Percentiles rank a stretch among this genome's conserved stretches.
phyloP scores from a whole-genome alignment of 2,329 filamentous ascomycete species.

The Cyanodermella asteris region DNA sequence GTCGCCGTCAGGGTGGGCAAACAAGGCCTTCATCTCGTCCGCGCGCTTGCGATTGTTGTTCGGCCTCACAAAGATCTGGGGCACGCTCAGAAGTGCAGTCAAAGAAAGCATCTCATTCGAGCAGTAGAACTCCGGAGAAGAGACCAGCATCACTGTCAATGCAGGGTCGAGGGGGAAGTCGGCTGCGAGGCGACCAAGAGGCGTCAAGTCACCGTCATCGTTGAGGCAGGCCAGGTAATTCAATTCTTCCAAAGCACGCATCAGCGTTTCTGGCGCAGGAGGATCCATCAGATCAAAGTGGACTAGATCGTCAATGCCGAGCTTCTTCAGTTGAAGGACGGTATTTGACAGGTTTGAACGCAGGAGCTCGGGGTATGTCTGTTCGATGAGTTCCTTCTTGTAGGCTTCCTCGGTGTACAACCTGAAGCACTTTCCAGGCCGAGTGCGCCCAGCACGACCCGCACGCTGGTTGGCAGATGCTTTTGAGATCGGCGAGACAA shows the following conservation, averaged over 20 bases:
- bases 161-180: slow-evolving; percentile 90
- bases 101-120: slow-evolving; percentile 96
- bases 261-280: slow-evolving; percentile 90
- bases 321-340: slow-evolving; percentile 89
- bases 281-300: slow-evolving; percentile 99
- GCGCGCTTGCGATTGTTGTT: slow-evolving; percentile 69
- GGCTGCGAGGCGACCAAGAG: slow-evolving; percentile 66
- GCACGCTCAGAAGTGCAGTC: slow-evolving; percentile 80
- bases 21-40: slow-evolving; percentile 91
- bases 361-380: slow-evolving; percentile 89
- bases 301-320: slow-evolving; percentile 83
- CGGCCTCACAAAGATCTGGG: slow-evolving; percentile 80
- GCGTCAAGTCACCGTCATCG: slow-evolving; percentile 82
- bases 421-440: slow-evolving; percentile 94
- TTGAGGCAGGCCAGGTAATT: slow-evolving; percentile 95
- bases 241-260: slow-evolving; percentile 90
- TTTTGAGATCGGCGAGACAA: slow-evolving; percentile 97
- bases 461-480: slow-evolving; percentile 92
- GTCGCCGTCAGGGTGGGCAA: slow-evolving; percentile 81
- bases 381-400: slow-evolving; percentile 93
- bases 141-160: slow-evolving; percentile 92
- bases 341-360: slow-evolving; percentile 88
- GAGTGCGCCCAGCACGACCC: slow-evolving; percentile 96
- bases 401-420: slow-evolving; percentile 89
- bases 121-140: slow-evolving; percentile 93